Evolutionary conservation across 2,329 filamentous ascomycete genomes (phyloP).

Genomic region (Periconia digitata): DNA sequence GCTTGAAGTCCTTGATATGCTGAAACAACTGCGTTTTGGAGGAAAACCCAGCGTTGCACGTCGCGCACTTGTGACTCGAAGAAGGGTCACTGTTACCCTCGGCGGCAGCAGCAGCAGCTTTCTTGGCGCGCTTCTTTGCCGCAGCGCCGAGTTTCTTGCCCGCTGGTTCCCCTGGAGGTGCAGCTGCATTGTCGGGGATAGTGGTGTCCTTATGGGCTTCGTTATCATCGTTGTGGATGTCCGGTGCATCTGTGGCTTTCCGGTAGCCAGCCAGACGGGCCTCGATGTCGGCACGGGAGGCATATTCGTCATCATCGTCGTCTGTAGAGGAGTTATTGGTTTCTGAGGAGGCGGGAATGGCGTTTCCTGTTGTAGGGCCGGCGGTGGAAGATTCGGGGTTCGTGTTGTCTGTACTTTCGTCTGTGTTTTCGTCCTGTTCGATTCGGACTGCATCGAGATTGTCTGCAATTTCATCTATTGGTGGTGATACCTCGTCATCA

Average conservation of each 20-base stretch:
- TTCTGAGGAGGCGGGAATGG: slow-evolving; percentile 5
- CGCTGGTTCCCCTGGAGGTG: slow-evolving; percentile 4
- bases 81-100: slow-evolving; percentile 15
- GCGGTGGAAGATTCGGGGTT: no score
- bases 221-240: slow-evolving; percentile 8
- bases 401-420: not conserved
- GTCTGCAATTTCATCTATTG: not conserved
- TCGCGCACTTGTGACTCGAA: slow-evolving; percentile 65
- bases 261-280: slow-evolving; percentile 28
- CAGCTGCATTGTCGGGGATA: slow-evolving; percentile 5
- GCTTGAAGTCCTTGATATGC: slow-evolving; percentile 67
- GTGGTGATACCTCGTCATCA: slow-evolving; percentile 26
- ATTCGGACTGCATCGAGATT: slow-evolving; percentile 13
- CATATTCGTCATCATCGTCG: slow-evolving; percentile 40
- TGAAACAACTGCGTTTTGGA: slow-evolving; percentile 73
- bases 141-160: slow-evolving; percentile 50
- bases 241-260: slow-evolving; percentile 2
- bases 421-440: not conserved
- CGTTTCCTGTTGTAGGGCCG: no score
- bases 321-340: slow-evolving; percentile 18
- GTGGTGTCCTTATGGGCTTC: not conserved
- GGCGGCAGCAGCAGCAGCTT: slow-evolving; percentile 34
- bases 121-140: slow-evolving; percentile 51
- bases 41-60: slow-evolving; percentile 76
- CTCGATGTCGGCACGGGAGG: slow-evolving; percentile 40